Base-by-base conservation (phyloP, 2,329 filamentous ascomycete genomes). In the Macrophomina phaseolina region DNA sequence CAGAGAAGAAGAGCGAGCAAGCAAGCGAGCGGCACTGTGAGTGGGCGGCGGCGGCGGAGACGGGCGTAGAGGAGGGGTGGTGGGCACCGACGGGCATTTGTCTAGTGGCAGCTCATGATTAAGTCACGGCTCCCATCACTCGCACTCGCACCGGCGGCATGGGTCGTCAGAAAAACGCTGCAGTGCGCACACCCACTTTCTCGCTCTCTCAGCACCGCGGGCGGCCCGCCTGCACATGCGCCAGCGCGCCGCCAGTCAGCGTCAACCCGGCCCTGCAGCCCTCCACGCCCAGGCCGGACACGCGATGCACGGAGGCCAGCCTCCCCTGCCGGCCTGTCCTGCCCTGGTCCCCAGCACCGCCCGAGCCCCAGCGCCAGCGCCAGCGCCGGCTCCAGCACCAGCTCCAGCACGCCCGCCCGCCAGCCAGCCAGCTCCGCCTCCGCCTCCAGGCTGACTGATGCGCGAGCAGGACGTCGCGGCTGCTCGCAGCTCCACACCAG, bases 241-340 rank as follows among this genome's bases (percentile, higher is more conserved):
- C 56, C 60, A 45, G 42, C 58, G 12, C 18, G 49, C 61, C 36
- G 36, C 36, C 36, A 38, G 40, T 38, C 28, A 38, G 49, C 60
- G 34, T 51, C 60, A 49, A 63, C 49, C 61, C 61, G 49, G 61
- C 61, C 61, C 46, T 51, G 61, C 61, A 51, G 60, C 60, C 60
- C 40, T 45, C 55, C 53, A 42, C 32, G 52, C 32, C 55, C 53
- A 42, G 28, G 32, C 32, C 42, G 28, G 34, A 40, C 55, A 60
- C 55, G 55, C 55, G 55, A 58, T 58, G 55, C 55, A 40, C 28
- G 23, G 18, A 63, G 46, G 61, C 46, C 61, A 40, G 49, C 46
- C 61, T 38, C 61, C 60, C 48, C 32, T 18, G 51, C 34, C 32
- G 23, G 23, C 23, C 23, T 23, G 23, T 23, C 23, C 23, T 23